A percentile compares a stretch with the other conserved stretches of the same genome.
phyloP scores from a whole-genome alignment of 495 filamentous ascomycete species.

The Aspergillus nidulans region DNA sequence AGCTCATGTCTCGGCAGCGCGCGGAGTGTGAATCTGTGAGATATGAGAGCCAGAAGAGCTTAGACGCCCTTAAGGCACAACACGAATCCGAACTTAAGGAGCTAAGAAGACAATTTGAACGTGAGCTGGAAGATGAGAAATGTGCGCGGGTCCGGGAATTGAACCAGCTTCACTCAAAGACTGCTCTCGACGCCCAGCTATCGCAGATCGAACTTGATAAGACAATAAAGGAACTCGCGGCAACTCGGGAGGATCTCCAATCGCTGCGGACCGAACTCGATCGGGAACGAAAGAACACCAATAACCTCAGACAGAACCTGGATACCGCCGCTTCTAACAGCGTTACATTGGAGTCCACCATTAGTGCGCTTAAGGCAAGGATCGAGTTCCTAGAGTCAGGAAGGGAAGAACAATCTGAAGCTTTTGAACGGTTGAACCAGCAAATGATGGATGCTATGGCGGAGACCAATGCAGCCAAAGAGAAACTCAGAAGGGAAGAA shows the following conservation, averaged over 20 bases:
- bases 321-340: constrained; percentile 58
- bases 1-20: constrained; percentile 46
- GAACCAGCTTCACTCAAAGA: constrained; percentile 56
- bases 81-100: constrained; percentile 50
- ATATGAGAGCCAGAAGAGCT: constrained; percentile 38
- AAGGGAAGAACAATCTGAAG: constrained; percentile 75
- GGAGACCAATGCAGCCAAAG: constrained; percentile 62
- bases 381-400: constrained; percentile 87
- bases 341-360: constrained; percentile 65
- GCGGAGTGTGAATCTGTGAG: constrained; percentile 42
- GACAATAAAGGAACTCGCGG: constrained; percentile 57
- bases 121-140: constrained; percentile 64
- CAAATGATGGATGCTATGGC: constrained; percentile 71
- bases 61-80: constrained; percentile 33
- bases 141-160: constrained; percentile 57
- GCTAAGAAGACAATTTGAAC: constrained; percentile 43
- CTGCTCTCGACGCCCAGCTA: constrained; percentile 59
- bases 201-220: constrained; percentile 56
- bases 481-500: constrained; percentile 87
- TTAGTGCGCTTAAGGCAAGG: constrained; percentile 67
- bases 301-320: constrained; percentile 56
- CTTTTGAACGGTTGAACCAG: constrained; percentile 71
- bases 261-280: constrained; percentile 55
- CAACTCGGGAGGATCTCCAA: constrained; percentile 50
- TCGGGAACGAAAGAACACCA: constrained; percentile 53